These are phyloP conservation scores for Prunus armeniaca DNA, from an alignment of 306 rosid genomes.

Conservation along the genomic window DNA sequence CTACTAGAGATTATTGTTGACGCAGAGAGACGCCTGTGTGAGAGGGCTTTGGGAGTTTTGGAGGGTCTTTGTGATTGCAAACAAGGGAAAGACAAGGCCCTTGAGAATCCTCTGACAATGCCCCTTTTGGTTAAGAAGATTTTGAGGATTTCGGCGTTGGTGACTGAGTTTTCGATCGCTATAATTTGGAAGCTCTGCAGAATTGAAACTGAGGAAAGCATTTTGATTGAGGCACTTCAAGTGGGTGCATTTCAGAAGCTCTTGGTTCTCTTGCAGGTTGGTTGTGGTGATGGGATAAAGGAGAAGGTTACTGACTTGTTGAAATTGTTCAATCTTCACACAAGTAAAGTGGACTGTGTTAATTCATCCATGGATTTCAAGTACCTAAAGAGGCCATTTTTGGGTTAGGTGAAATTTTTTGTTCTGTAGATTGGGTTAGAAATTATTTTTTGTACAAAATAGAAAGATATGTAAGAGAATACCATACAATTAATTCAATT, in stretches of 20 bases:
- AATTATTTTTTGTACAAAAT: constrained; percentile 27
- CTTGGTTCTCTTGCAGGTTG: constrained; percentile 79
- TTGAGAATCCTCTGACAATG: constrained; percentile 57
- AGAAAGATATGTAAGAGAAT: background rate
- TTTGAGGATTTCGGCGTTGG: constrained; percentile 58
- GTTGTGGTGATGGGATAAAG: constrained; percentile 58
- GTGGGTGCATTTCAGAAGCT: constrained; percentile 73
- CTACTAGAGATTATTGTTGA: constrained; percentile 62
- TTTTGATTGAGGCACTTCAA: constrained; percentile 61
- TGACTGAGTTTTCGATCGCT: constrained; percentile 52
- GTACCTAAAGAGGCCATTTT: constrained; percentile 62
- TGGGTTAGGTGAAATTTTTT: constrained; percentile 27
- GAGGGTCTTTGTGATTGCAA: constrained; percentile 47
- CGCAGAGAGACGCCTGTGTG: constrained; percentile 55
- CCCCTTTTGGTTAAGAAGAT: constrained; percentile 81
- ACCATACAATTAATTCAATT: background rate
- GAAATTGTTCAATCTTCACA: constrained; percentile 62
- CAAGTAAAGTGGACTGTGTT: constrained; percentile 51
- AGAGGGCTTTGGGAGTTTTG: constrained; percentile 66
- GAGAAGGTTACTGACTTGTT: constrained; percentile 68
- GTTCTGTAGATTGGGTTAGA: constrained; percentile 15
- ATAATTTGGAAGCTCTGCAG: constrained; percentile 69
- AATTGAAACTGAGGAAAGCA: constrained; percentile 26
- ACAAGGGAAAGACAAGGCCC: constrained; percentile 54
- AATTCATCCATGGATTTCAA: constrained; percentile 64